phyloP scores from a whole-genome alignment of 148 eudicot genomes.

The Cornus florida region DNA sequence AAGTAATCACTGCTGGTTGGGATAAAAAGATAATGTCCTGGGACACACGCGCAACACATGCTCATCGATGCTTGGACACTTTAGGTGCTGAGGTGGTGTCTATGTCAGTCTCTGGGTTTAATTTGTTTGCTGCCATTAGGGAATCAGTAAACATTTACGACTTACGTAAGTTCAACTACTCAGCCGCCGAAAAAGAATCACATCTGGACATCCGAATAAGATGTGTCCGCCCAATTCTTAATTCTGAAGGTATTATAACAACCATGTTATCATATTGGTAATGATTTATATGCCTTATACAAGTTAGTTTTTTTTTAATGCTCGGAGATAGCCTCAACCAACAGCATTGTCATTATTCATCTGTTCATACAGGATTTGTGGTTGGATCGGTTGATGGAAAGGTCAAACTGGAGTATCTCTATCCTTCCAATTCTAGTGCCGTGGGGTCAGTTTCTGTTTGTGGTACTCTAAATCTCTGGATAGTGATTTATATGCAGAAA shows the following conservation, averaged over 20 bases:
- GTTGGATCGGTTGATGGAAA: conserved; percentile 90
- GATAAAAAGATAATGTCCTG: conserved; percentile 65
- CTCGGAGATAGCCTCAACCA: not conserved
- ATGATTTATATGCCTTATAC: not conserved
- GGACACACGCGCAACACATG: conserved; percentile 60
- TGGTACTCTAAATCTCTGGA: not conserved
- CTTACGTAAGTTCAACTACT: conserved; percentile 51
- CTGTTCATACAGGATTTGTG: conserved; percentile 60
- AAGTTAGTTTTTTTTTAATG: not conserved
- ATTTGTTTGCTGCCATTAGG: conserved; percentile 62
- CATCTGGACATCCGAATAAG: conserved; percentile 46
- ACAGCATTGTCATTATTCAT: not conserved
- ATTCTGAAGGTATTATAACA: conserved; percentile 50
- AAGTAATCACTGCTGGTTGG: conserved; percentile 74
- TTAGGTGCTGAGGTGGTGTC: conserved; percentile 58
- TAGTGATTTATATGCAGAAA: not conserved
- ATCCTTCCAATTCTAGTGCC: conserved; percentile 36
- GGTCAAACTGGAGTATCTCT: conserved; percentile 60
- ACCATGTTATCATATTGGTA: conserved; percentile 3
- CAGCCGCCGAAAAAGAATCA: conserved; percentile 35
- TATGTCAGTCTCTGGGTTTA: conserved; percentile 54
- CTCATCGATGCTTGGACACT: conserved; percentile 29
- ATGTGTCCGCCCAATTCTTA: conserved; percentile 64
- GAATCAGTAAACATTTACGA: conserved; percentile 63
- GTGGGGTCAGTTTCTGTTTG: conserved; percentile 53